These are phyloP conservation scores for Fusarium xyrophilum DNA, from an alignment of 2,329 filamentous ascomycete genomes.

Conservation along the genomic window DNA sequence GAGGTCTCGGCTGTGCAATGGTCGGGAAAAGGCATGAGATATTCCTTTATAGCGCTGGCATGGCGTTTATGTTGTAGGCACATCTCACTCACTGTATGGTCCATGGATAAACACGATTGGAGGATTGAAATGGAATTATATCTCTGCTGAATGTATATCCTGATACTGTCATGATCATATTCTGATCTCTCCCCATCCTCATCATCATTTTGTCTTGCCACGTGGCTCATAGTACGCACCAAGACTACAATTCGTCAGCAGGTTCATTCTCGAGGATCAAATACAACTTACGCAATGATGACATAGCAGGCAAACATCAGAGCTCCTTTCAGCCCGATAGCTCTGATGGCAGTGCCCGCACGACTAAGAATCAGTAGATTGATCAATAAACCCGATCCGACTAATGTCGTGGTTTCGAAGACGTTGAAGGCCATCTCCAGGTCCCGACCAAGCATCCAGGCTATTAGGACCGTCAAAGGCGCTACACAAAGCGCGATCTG, in stretches of 20 bases:
- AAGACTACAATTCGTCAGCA: neutral
- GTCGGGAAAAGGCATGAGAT: no score
- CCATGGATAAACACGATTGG: no score
- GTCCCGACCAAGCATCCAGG: conserved; percentile 62
- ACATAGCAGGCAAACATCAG: conserved; percentile 61
- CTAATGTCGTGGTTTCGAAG: conserved; percentile 77
- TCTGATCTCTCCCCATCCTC: neutral
- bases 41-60: no score
- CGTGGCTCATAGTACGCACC: conserved; percentile 31
- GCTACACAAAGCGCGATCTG: conserved; percentile 69
- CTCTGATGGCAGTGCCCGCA: conserved; percentile 68
- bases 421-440: conserved; percentile 75
- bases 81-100: no score
- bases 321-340: conserved; percentile 61
- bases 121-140: neutral
- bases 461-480: conserved; percentile 65
- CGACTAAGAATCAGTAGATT: conserved; percentile 79
- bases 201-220: conserved; percentile 14
- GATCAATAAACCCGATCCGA: conserved; percentile 73
- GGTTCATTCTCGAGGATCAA: fast-evolving
- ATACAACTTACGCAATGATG: conserved; percentile 52
- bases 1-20: no score
- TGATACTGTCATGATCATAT: conserved; percentile 23
- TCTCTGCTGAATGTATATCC: neutral
- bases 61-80: no score